Base-by-base conservation (phyloP, 1,284 basidiomycete genomes). In the Leccinum fuscescens region DNA sequence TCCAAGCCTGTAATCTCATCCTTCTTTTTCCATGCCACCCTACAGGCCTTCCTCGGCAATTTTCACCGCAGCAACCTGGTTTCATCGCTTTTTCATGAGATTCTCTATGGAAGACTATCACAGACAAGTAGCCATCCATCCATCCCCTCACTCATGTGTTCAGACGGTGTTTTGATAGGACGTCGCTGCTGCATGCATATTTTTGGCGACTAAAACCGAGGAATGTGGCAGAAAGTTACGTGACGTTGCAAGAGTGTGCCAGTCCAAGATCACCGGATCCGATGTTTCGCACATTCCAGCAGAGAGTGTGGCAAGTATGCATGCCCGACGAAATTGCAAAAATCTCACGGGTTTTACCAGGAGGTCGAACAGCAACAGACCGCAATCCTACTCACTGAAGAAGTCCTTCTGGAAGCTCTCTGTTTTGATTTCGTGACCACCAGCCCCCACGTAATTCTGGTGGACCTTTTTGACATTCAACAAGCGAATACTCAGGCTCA, bases 71-170 rank as follows among this genome's bases (percentile, higher is more conserved):
- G 90, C 93, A 29, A 92, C 90, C 4, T 93, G 93, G 83, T 90
- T 96, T 64, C 95, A 97, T 75, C 86, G 95, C 12, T 97, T 97
- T 77, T 97, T 92, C 77, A 95, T 97, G 93, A 85, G 95, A 57
- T 88, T 86, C 69, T 87, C 93, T n/a, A 82, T 94, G 81, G 84
- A 89, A 68, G 88, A 93, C 69, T 90, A 92, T 72, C 84, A 89
- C 71, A 85, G 89, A 64, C 90, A 91, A 79, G 90, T 90, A 69
- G 64, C 33, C 55, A 53, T 50, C 27, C 54, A 35, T 62, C 62
- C 39, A 44, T 33, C 33, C 48, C 27, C 15, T 59, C 56, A 22
- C 44, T 56, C 39, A 31, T 54, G 46, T 64, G 52, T 63, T 63
- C 57, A 67, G 39, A 46, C 52, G 17, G 42, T 31, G 29, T 53